Evolutionary conservation across 2,329 filamentous ascomycete species (phyloP).

Genomic region (Chaetomiaceae sp.): DNA sequence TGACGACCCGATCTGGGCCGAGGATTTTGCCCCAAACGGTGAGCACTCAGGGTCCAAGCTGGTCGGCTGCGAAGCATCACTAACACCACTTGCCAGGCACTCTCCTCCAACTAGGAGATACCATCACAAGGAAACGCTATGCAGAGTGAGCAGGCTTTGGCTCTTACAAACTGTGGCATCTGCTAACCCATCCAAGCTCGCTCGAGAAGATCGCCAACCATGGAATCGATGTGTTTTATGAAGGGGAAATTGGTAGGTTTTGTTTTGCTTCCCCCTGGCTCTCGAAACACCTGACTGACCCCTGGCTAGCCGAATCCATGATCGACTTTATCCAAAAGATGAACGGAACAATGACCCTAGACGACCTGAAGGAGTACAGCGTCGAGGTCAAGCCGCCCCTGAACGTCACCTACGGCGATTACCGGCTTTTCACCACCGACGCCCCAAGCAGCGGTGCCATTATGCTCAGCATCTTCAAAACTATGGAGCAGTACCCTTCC

Average conservation of each 20-base stretch:
- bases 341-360: constrained; percentile 81
- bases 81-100: constrained; percentile 42
- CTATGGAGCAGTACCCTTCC: constrained; percentile 67
- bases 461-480: constrained; percentile 72
- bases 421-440: constrained; percentile 62
- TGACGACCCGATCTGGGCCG: constrained; percentile 72
- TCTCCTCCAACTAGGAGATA: constrained; percentile 66
- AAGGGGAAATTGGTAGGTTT: constrained; percentile 35
- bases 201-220: constrained; percentile 70
- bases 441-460: constrained; percentile 77
- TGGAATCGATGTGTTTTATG: constrained; percentile 45
- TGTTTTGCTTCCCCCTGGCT: too few species aligned
- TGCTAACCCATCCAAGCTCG: constrained; percentile 40
- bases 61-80: not conserved
- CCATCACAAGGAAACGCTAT: constrained; percentile 74
- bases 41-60: not conserved
- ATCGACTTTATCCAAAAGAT: constrained; percentile 61
- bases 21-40: constrained; percentile 83
- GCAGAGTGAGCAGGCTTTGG: constrained; percentile 45
- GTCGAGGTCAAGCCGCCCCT: constrained; percentile 57
- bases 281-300: constrained; percentile 20
- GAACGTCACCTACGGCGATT: constrained; percentile 62
- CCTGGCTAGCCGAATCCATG: constrained; percentile 58
- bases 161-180: not conserved
- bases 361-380: constrained; percentile 70